Conservation (phyloP, 805 yeast species). For the Candida morakotiae region DNA sequence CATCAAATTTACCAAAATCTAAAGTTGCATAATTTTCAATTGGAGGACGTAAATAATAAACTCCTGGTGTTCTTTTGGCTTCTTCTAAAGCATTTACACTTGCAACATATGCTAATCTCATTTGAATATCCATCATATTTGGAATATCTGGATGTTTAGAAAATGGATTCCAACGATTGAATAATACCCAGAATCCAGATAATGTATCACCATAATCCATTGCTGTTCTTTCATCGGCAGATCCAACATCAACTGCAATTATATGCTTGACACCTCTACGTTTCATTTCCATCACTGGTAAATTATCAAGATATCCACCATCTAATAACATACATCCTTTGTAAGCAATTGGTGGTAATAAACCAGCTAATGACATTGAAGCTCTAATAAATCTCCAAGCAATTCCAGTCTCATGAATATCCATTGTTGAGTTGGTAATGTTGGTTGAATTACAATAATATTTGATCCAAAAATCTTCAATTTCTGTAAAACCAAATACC, state of each 20-base stretch:
- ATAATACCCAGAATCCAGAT: slow-evolving; percentile 86
- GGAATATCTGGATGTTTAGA: slow-evolving; percentile 86
- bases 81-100: slow-evolving; percentile 89
- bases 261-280: slow-evolving; percentile 80
- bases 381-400: slow-evolving; percentile 96
- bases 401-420: slow-evolving; percentile 85
- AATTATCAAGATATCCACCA: slow-evolving; percentile 93
- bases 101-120: slow-evolving; percentile 89
- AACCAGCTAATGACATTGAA: slow-evolving; percentile 93
- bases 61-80: slow-evolving; percentile 82
- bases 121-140: slow-evolving; percentile 90
- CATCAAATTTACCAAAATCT: slow-evolving; percentile 89
- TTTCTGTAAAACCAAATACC: slow-evolving; percentile 83
- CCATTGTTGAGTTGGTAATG: slow-evolving; percentile 93
- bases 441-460: slow-evolving; percentile 91
- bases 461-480: slow-evolving; percentile 93
- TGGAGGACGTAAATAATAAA: slow-evolving; percentile 88
- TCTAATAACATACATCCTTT: slow-evolving; percentile 91
- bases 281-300: slow-evolving; percentile 91
- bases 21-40: slow-evolving; percentile 87
- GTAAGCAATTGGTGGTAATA: slow-evolving; percentile 83
- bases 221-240: slow-evolving; percentile 86
- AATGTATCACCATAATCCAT: slow-evolving; percentile 90
- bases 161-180: slow-evolving; percentile 87
- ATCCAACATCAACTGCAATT: slow-evolving; percentile 94